These are phyloP conservation scores for Aspergillus fischeri DNA, from an alignment of 2,329 filamentous ascomycete genomes.

Conservation along the genomic window DNA sequence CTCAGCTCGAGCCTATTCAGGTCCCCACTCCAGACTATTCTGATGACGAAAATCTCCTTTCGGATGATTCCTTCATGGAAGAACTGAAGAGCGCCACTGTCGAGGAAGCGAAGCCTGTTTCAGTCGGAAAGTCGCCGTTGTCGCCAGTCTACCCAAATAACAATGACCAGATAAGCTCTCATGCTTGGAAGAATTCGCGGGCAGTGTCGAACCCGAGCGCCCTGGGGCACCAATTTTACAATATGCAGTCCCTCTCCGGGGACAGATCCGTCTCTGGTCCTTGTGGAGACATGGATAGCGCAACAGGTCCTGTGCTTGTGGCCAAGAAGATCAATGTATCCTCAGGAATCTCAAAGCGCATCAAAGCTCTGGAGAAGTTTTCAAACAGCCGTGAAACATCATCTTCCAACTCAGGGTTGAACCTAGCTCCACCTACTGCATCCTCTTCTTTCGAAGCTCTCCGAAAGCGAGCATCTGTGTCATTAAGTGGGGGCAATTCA, in stretches of 20 bases:
- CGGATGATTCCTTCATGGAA: conserved; percentile 76
- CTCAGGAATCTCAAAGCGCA: conserved; percentile 87
- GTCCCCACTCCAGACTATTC: conserved; percentile 36
- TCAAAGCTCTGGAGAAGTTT: conserved; percentile 85
- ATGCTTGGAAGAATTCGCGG: conserved; percentile 35
- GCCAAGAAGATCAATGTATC: conserved; percentile 78
- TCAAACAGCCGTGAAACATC: conserved; percentile 45
- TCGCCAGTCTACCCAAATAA: conserved; percentile 55
- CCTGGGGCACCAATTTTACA: conserved; percentile 21
- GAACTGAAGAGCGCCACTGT: conserved; percentile 78
- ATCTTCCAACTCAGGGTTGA: conserved; percentile 21
- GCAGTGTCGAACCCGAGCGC: conserved; percentile 39
- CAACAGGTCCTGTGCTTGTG: conserved; percentile 45
- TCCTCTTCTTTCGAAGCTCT: conserved; percentile 55
- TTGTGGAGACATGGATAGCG: conserved; percentile 26
- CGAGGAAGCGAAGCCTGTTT: conserved; percentile 76
- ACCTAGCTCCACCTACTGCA: conserved; percentile 51
- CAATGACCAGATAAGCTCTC: conserved; percentile 23
- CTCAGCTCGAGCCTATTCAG: conserved; percentile 52
- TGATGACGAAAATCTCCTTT: conserved; percentile 41
- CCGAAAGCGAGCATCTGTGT: conserved; percentile 40
- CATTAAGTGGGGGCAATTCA: conserved; percentile 22
- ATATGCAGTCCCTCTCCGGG: conserved; percentile 28
- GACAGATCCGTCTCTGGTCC: conserved; percentile 39
- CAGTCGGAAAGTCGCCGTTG: conserved; percentile 78